Percentiles rank a stretch among this genome's conserved stretches.
Conservation (phyloP, 805 yeast species). For the Candida sithepensis region DNA sequence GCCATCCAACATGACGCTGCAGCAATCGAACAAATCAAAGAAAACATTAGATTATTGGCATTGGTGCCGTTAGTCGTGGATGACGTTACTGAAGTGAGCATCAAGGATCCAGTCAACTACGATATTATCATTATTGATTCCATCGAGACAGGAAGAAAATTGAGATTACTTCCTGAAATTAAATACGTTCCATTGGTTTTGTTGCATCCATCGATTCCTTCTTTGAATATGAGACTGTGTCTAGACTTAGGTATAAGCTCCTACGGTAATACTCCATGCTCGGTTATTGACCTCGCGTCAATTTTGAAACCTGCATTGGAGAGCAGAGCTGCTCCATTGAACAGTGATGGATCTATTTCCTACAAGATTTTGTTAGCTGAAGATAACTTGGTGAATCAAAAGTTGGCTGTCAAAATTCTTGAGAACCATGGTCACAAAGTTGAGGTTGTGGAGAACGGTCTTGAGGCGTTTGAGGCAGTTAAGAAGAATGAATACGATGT, state of each 20-base stretch:
- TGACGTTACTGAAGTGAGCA: constrained; percentile 53
- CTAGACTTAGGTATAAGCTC: constrained; percentile 83
- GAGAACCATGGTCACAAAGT: constrained; percentile 85
- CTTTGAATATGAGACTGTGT: constrained; percentile 75
- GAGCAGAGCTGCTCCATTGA: constrained; percentile 74
- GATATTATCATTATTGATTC: constrained; percentile 84
- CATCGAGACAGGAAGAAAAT: constrained; percentile 64
- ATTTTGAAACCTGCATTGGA: constrained; percentile 83
- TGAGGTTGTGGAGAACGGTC: constrained; percentile 82
- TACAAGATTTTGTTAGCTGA: constrained; percentile 79
- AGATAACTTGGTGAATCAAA: constrained; percentile 84
- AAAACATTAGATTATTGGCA: constrained; percentile 50
- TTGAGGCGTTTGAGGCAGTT: constrained; percentile 76
- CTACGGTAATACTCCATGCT: constrained; percentile 85
- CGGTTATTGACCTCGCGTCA: constrained; percentile 75
- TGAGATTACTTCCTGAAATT: constrained; percentile 69
- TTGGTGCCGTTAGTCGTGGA: constrained; percentile 57
- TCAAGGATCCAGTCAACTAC: constrained; percentile 55
- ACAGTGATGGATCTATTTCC: constrained; percentile 72
- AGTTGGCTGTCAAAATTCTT: constrained; percentile 77
- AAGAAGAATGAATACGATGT: constrained; percentile 68
- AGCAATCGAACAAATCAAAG: constrained; percentile 48
- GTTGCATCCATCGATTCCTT: constrained; percentile 70
- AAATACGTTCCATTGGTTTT: constrained; percentile 83
- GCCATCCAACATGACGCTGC: constrained; percentile 56